These are phyloP conservation scores for Ulvella scutata DNA, from an alignment of 139 green algal species.

Conservation along the genomic window DNA sequence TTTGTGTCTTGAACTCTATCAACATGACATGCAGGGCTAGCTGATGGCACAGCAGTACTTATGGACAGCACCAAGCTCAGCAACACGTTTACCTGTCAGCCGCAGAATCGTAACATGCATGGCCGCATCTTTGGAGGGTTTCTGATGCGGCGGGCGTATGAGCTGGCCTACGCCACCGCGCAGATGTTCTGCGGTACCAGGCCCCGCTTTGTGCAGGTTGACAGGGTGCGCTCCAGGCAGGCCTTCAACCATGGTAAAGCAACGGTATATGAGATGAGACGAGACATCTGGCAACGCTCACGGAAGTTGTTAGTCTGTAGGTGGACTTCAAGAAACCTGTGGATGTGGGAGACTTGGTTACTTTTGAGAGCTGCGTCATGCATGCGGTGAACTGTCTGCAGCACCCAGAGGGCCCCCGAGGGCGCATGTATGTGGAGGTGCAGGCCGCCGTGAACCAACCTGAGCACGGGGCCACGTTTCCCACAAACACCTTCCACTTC, in stretches of 20 bases:
- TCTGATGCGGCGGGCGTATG: conserved; percentile 70
- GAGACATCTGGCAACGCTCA: not conserved
- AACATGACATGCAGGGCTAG: conserved; percentile 35
- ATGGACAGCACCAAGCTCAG: conserved; percentile 31
- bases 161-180: conserved; percentile 63
- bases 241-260: not conserved
- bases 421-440: conserved; percentile 20
- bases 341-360: conserved; percentile 61
- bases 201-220: conserved; percentile 24
- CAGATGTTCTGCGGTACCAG: conserved; percentile 58
- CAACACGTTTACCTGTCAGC: conserved; percentile 65
- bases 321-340: conserved; percentile 50
- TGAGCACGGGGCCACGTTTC: conserved; percentile 18
- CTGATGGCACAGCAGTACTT: conserved; percentile 20
- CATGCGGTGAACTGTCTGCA: conserved; percentile 6
- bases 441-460: conserved; percentile 31
- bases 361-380: conserved; percentile 38
- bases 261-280: not conserved
- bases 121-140: conserved; percentile 74
- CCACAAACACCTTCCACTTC: conserved; percentile 48
- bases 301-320: not conserved
- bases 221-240: conserved; percentile 17
- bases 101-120: conserved; percentile 62
- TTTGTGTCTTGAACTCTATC: too few relatives aligned
- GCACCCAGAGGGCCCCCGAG: not conserved